These are phyloP conservation scores for Russula olivacea DNA, from an alignment of 768 basidiomycete species.

Conservation along the genomic window DNA sequence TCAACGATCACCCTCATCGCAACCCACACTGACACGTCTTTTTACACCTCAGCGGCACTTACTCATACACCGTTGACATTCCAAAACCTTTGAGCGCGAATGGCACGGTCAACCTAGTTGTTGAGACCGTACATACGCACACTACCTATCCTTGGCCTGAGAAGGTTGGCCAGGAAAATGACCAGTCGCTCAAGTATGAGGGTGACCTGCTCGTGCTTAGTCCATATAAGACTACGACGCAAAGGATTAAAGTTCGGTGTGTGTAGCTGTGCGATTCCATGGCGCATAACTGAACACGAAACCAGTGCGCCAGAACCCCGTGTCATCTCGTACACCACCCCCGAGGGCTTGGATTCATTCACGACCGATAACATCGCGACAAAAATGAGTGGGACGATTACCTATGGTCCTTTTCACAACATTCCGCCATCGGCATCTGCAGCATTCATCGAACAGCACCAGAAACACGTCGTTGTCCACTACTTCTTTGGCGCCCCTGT, in stretches of 20 bases:
- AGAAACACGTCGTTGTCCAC: constrained; percentile 66
- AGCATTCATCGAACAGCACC: constrained; percentile 52
- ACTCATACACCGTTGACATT: constrained; percentile 57
- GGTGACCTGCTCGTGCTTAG: constrained; percentile 77
- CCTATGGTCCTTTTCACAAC: constrained; percentile 83
- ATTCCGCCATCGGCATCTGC: constrained; percentile 56
- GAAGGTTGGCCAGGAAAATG: constrained; percentile 64
- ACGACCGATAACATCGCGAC: constrained; percentile 54
- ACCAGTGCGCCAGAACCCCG: constrained; percentile 63
- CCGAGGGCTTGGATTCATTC: constrained; percentile 54
- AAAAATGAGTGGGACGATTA: constrained; percentile 74
- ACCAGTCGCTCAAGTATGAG: constrained; percentile 73
- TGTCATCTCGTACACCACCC: constrained; percentile 67
- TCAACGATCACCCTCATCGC: not conserved
- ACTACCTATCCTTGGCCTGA: constrained; percentile 71
- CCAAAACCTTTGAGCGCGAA: constrained; percentile 54
- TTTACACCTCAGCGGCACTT: constrained; percentile 33
- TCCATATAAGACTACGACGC: constrained; percentile 73
- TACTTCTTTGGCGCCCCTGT: constrained; percentile 82
- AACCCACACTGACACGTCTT: not conserved
- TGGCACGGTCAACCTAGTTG: constrained; percentile 64
- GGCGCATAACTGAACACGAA: not conserved
- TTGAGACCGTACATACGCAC: constrained; percentile 76
- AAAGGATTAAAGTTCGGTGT: constrained; percentile 84
- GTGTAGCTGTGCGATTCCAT: constrained; percentile 28